phyloP scores from a whole-genome alignment of 148 eudicot genomes.

The Diospyros lotus region DNA sequence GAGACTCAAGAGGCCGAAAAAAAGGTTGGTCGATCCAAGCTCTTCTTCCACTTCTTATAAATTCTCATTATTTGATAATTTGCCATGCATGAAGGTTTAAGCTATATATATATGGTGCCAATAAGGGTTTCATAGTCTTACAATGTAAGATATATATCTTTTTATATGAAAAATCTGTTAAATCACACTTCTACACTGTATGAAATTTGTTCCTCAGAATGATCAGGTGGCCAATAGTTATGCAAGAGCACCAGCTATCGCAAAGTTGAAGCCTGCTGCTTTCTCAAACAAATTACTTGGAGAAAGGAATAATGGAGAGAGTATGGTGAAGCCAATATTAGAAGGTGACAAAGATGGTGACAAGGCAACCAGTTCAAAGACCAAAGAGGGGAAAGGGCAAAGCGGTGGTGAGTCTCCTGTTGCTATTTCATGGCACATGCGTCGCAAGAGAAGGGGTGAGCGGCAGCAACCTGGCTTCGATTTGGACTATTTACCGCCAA shows the following conservation, averaged over 20 bases:
- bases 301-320: not conserved
- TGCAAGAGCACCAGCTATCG: not conserved
- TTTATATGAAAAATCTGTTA: not conserved
- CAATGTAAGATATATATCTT: not conserved
- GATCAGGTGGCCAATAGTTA: not conserved
- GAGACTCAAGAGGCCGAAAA: not conserved
- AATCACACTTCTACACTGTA: not conserved
- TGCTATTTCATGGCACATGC: conserved; percentile 31
- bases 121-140: too few species aligned
- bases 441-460: conserved; percentile 17
- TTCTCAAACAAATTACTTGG: not conserved
- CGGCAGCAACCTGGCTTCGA: conserved; percentile 34
- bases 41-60: not conserved
- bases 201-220: conserved; percentile 1
- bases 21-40: conserved; percentile 19
- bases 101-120: not conserved
- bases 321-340: not conserved
- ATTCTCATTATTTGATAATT: too few species aligned
- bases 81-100: not conserved
- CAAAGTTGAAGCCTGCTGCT: not conserved
- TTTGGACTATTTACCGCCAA: conserved; percentile 50
- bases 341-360: not conserved
- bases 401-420: not conserved
- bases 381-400: not conserved
- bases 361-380: not conserved